Conservation (phyloP, 306 rosid genomes). For the Comarum palustre region DNA sequence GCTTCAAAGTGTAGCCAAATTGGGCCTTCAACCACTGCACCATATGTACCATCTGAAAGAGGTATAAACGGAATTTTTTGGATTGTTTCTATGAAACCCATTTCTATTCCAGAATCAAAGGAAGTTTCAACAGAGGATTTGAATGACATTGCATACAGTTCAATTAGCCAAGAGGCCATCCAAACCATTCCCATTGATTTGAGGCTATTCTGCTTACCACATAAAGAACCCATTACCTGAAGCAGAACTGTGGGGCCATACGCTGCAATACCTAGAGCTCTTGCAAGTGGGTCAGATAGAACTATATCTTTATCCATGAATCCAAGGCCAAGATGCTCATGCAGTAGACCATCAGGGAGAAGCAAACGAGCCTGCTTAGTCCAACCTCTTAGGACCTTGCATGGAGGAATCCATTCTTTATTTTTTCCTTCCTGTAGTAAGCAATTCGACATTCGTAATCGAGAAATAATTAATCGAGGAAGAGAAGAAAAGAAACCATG, state of each 20-base stretch:
- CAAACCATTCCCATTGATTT: constrained; percentile 62
- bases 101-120: constrained; percentile 37
- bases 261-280: constrained; percentile 75
- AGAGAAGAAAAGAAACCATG: constrained; percentile 94
- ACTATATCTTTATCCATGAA: constrained; percentile 58
- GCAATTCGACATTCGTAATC: constrained; percentile 66
- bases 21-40: constrained; percentile 65
- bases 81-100: constrained; percentile 47
- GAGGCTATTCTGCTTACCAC: constrained; percentile 40
- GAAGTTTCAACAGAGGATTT: constrained; percentile 44
- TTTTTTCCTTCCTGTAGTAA: constrained; percentile 68
- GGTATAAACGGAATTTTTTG: constrained; percentile 60
- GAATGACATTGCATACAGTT: constrained; percentile 47
- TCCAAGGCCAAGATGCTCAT: constrained; percentile 82
- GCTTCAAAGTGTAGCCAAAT: constrained; percentile 79
- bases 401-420: constrained; percentile 75
- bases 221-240: constrained; percentile 54
- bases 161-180: constrained; percentile 68
- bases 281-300: constrained; percentile 62
- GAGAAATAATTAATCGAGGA: constrained; percentile 70
- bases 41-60: constrained; percentile 82
- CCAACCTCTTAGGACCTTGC: constrained; percentile 91
- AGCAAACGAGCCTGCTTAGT: constrained; percentile 63
- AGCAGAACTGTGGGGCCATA: constrained; percentile 74
- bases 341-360: constrained; percentile 64